These are phyloP conservation scores for Nymphaea thermarum DNA, from an alignment of 164 flowering plant genomes.

Conservation along the genomic window DNA sequence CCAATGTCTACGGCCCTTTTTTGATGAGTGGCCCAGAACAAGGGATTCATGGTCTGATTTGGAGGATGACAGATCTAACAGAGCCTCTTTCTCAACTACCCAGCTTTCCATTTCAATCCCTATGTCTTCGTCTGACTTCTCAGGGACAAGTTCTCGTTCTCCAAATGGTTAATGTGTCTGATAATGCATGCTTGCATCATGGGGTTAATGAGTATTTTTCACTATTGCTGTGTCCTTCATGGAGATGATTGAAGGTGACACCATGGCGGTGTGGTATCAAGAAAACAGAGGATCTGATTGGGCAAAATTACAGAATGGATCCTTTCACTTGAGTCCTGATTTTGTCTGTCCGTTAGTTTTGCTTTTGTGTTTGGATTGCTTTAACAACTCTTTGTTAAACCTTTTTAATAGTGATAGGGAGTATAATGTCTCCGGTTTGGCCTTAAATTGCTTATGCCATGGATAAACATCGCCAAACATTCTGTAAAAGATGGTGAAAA, in stretches of 20 bases:
- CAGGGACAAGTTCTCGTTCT: constrained; percentile 47
- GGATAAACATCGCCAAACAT: too few species aligned
- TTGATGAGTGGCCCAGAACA: constrained; percentile 77
- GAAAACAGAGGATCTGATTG: too few species aligned
- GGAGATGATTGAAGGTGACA: background rate
- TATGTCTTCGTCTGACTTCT: constrained; percentile 52
- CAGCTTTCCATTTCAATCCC: constrained; percentile 86
- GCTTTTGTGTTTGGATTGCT: too few species aligned
- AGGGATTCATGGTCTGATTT: constrained; percentile 71
- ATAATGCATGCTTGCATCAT: background rate
- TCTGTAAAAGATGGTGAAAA: too few species aligned
- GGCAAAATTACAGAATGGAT: too few species aligned
- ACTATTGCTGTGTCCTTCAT: background rate
- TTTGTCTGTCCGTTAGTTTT: too few species aligned
- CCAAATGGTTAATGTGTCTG: constrained; percentile 43
- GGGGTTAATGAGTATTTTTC: background rate
- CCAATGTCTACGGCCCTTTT: constrained; percentile 67
- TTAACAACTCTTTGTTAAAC: too few species aligned
- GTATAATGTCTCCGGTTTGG: too few species aligned
- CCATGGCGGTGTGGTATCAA: too few species aligned
- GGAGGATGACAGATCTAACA: constrained; percentile 55
- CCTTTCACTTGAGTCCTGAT: too few species aligned
- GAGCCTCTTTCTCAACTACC: constrained; percentile 62
- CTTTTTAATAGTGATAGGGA: too few species aligned
- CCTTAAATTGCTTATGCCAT: too few species aligned